Conservation (phyloP, 1,284 basidiomycete genomes). For the Pyrrhoderma noxium region DNA sequence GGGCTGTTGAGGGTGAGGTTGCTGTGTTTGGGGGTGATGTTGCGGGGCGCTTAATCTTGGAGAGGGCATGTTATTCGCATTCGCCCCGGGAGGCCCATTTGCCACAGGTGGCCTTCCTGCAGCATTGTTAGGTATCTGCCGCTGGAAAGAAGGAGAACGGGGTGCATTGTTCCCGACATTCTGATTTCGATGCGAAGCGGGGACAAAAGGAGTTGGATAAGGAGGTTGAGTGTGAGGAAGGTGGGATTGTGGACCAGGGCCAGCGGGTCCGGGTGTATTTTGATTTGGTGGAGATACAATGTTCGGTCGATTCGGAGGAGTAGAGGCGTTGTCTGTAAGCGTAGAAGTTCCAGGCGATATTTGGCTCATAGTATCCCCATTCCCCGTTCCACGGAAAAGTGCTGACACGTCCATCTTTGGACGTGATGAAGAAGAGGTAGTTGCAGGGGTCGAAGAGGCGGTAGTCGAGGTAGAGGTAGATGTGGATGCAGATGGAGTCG, state of each 20-base stretch:
- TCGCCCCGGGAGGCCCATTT: slow-evolving; percentile 42
- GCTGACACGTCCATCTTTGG: slow-evolving; percentile 56
- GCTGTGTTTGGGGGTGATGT: slow-evolving; percentile 37
- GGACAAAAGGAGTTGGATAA: slow-evolving; percentile 29
- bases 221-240: slow-evolving; percentile 9
- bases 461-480: slow-evolving; percentile 26
- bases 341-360: no score
- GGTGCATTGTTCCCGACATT: slow-evolving; percentile 38
- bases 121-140: slow-evolving; percentile 47
- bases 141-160: slow-evolving; percentile 57
- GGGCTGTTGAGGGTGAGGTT: slow-evolving; percentile 28
- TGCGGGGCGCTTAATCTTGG: slow-evolving; percentile 54
- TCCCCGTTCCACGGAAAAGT: slow-evolving; percentile 48
- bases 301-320: slow-evolving; percentile 28
- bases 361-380: no score
- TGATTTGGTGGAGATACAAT: slow-evolving; percentile 23
- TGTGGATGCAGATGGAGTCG: slow-evolving; percentile 20
- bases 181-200: slow-evolving; percentile 31
- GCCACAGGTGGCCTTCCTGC: slow-evolving; percentile 45
- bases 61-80: slow-evolving; percentile 30
- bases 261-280: slow-evolving; percentile 22
- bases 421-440: slow-evolving; percentile 27
- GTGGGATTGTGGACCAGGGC: slow-evolving; percentile 8
- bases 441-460: slow-evolving; percentile 25
- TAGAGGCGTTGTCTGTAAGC: slow-evolving; percentile 29